A percentile compares a stretch with the other conserved stretches of the same genome.
Evolutionary conservation across 306 rosid genomes (phyloP).

Genomic region (Vigna nakashimae): DNA sequence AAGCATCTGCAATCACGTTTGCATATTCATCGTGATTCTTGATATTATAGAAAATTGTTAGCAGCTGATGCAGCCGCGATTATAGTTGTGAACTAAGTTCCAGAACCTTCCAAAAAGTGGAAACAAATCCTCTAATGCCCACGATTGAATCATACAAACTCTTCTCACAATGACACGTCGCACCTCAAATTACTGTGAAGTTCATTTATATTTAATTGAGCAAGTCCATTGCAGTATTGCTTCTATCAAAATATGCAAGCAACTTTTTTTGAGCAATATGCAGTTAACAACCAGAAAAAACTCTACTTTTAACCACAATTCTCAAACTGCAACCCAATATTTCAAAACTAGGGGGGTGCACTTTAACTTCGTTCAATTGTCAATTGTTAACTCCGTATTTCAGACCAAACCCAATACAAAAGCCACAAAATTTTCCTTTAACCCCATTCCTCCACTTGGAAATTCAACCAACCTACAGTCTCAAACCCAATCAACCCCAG

Average conservation of each 20-base stretch:
- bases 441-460: conserved; percentile 21
- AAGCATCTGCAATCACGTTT: background rate
- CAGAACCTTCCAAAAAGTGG: background rate
- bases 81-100: background rate
- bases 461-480: conserved; percentile 20
- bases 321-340: conserved; percentile 11
- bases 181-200: conserved; percentile 4
- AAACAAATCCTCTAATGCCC: conserved; percentile 13
- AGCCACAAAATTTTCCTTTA: background rate
- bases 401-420: conserved; percentile 18
- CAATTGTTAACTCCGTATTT: background rate
- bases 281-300: background rate
- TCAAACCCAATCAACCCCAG: conserved; percentile 44
- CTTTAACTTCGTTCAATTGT: background rate
- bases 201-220: conserved; percentile 11
- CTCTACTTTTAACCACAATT: conserved; percentile 9
- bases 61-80: background rate
- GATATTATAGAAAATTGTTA: background rate
- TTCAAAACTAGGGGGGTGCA: conserved; percentile 3
- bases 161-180: background rate
- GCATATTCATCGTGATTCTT: background rate
- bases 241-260: background rate
- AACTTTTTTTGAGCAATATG: background rate
- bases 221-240: background rate
- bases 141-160: conserved; percentile 14